Evolutionary conservation across 2,329 filamentous ascomycete species (phyloP), one percentile per base, ranked within the genome.

Genomic region (Ophiocordyceps robertsii): DNA sequence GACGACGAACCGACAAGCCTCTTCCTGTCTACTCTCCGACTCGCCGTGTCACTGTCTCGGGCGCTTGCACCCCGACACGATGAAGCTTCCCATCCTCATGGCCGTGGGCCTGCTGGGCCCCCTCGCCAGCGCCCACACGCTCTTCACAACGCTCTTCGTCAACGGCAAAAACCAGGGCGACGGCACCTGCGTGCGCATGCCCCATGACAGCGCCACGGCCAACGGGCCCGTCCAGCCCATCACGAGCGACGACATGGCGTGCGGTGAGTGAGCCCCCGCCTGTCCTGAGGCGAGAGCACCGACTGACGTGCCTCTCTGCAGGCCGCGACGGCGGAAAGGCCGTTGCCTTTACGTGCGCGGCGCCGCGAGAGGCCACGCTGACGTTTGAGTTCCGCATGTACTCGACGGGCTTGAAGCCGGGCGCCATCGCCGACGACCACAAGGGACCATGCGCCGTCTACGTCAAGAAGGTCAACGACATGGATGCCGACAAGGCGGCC

Each of bases 391-490:
- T 77, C 64, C 77, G 80, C 45, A 61, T 68, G 44, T 78, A 68
- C 60, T 69, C 81, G 38, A 68, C 80, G 54, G 71, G 68, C 37
- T 60, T 67, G 24, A 54, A 67, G 30, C 67, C 72, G 4, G 72
- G 73, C 19, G 62, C 68, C 44, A 71, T 87, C 44, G 80, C 81
- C 54, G 53, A 55, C 12, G 72, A 69, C 30, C 80, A 82, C 60
- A 71, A 75, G 56, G 83, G 83, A 0, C 80, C 83, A 39, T 84
- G 82, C 53, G 73, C 81, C 27, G 73, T 87, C 21, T 88, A 87
- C 60, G 66, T 85, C 63, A 87, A 87, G 65, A 75, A 76, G 53
- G 73, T 86, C 2, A 60, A 66, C 48, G 68, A 77, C 44, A 75
- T 79, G 45, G 62, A 62, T 12, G 56, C 55, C 19, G 64, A 68